Percentiles rank a stretch among this genome's conserved stretches.
Evolutionary conservation across 129 eudicot genomes (phyloP).

Genomic region (Artemisia tridentata): DNA sequence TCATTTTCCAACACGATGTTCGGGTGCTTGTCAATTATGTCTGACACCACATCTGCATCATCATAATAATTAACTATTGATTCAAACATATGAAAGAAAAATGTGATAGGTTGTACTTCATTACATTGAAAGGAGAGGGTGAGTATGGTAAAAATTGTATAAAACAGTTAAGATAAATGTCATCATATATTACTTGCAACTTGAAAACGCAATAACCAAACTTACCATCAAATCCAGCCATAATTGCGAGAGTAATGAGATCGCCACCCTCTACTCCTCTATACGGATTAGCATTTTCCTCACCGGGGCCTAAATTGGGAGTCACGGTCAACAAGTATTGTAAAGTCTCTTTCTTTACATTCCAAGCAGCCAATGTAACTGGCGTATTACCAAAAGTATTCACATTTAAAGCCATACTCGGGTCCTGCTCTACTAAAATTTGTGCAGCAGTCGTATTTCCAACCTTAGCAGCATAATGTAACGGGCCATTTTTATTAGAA

Average conservation of each 20-base stretch:
- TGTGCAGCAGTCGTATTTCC: slow-evolving; percentile 9
- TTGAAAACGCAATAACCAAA: too few relatives aligned
- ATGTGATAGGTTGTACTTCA: background rate
- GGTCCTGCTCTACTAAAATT: background rate
- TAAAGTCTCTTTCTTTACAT: slow-evolving; percentile 2
- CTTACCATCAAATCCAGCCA: slow-evolving; percentile 13
- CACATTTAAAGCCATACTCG: background rate
- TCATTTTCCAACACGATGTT: slow-evolving; percentile 18
- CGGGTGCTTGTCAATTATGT: background rate
- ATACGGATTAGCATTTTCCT: slow-evolving; percentile 4
- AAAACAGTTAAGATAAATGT: background rate
- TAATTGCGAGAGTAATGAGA: slow-evolving; percentile 12
- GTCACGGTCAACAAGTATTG: slow-evolving; percentile 1
- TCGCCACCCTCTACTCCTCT: slow-evolving; percentile 10
- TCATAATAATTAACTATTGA: too few relatives aligned
- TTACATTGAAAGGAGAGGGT: too few relatives aligned
- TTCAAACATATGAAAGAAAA: background rate
- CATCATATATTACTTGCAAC: too few relatives aligned
- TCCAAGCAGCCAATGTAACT: background rate
- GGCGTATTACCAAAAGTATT: background rate
- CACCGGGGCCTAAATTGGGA: background rate
- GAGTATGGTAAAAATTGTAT: background rate
- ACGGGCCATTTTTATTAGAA: background rate
- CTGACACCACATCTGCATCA: background rate
- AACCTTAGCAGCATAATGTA: slow-evolving; percentile 17